Evolutionary conservation across 805 yeast species (phyloP), one percentile per base, ranked within the genome.

Genomic region (Ogataea pini): DNA sequence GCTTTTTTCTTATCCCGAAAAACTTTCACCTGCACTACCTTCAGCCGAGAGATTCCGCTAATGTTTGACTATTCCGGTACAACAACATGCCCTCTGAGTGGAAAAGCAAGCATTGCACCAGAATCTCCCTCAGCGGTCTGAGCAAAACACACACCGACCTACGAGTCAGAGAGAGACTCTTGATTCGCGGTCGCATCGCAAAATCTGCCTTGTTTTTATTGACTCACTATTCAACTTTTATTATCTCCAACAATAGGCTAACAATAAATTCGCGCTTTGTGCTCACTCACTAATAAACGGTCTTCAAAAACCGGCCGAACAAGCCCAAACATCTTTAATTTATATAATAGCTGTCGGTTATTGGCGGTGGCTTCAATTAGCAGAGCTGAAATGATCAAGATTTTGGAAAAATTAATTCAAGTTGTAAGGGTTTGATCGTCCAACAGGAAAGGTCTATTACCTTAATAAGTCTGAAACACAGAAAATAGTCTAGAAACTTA

Each of bases 51-150:
- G 24, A 6, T 13, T 20, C 40, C 40, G 14, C 40, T 28, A 36
- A 22, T 20, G 16, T 22, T 5, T 10, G 4, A n/a, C 40, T 18
- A 24, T 20, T 22, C 6, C 17, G 10, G 40, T 6, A 13, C 33
- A 39, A 39, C 33, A 39, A 39, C 42, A 39, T 39, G 42, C 42
- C 33, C 42, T 28, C 34, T 12, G 17, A 14, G 42, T 27, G 42
- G 32, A 22, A 39, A 18, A 39, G 33, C 33, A 27, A 28, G 32
- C 32, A 18, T 16, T 25, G 42, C 40, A 12, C 29, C 40, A 36
- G 25, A 20, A 13, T 17, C 29, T 36, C 40, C 27, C 40, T 19
- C 40, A n/a, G 6, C 29, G 40, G 17, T 19, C 18, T 12, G 14
- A 19, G 18, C 40, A 3, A 22, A 36, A 36, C 29, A 36, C 18